Percentiles rank a stretch among this genome's conserved stretches.
Conservation (phyloP, 306 rosid species). For the Trifolium pratense region DNA sequence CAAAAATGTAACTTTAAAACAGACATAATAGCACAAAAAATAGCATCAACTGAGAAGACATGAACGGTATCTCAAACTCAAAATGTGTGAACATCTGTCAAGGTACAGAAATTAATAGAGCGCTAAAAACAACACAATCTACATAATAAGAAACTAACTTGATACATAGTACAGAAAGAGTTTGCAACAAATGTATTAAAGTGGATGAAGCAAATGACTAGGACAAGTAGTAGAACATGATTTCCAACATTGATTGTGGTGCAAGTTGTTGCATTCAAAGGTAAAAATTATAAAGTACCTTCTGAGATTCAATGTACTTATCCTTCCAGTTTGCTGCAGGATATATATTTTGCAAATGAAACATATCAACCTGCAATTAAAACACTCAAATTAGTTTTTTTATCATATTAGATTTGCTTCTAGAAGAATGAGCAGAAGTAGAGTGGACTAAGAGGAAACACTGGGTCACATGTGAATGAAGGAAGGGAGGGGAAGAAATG, state of each 20-base stretch:
- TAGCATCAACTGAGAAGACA: slow-evolving; percentile 27
- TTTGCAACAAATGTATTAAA: background rate
- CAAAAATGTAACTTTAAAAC: slow-evolving; percentile 26
- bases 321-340: slow-evolving; percentile 77
- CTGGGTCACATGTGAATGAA: background rate
- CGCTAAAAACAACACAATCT: slow-evolving; percentile 22
- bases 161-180: background rate
- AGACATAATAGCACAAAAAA: slow-evolving; percentile 27
- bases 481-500: background rate
- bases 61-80: background rate
- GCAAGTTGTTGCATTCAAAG: slow-evolving; percentile 33
- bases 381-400: slow-evolving; percentile 1
- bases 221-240: background rate
- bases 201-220: slow-evolving; percentile 10
- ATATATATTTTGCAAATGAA: slow-evolving; percentile 74
- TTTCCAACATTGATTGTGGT: slow-evolving; percentile 11
- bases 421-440: slow-evolving; percentile 17
- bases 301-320: slow-evolving; percentile 67
- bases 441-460: slow-evolving; percentile 8
- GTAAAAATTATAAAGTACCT: slow-evolving; percentile 53
- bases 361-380: slow-evolving; percentile 77
- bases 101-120: slow-evolving; percentile 18
- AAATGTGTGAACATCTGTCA: background rate
- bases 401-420: background rate
- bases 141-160: slow-evolving; percentile 17